Conservation (phyloP, 371 early-diverging fungal species). For the Lichtheimia hyalospora region DNA sequence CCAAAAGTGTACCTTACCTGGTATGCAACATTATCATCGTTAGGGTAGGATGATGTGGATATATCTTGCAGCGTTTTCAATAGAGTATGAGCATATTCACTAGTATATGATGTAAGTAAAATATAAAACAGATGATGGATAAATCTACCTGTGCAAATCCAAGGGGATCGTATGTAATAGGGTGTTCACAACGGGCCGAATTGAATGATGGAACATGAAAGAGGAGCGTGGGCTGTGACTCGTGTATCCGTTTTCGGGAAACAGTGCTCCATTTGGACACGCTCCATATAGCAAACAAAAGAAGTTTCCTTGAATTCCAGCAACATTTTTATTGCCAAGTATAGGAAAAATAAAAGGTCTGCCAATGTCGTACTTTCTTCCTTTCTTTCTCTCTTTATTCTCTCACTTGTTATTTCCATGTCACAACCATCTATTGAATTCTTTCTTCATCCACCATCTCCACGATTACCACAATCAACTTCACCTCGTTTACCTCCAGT, state of each 20-base stretch:
- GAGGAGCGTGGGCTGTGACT: constrained; percentile 9
- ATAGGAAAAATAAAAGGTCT: constrained; percentile 14
- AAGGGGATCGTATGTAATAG: too few relatives aligned
- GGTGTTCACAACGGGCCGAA: constrained; percentile 1
- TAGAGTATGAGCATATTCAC: too few relatives aligned
- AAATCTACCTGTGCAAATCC: too few relatives aligned
- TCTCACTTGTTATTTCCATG: constrained; percentile 5
- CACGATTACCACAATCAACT: constrained; percentile 11
- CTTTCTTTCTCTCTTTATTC: constrained; percentile 7
- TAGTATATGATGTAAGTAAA: too few relatives aligned
- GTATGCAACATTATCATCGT: too few relatives aligned
- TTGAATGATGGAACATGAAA: constrained; percentile 2
- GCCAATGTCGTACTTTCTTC: neutral
- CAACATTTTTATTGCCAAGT: constrained; percentile 15
- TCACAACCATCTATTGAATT: constrained; percentile 20
- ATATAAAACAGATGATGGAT: too few relatives aligned
- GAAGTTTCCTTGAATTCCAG: constrained; percentile 16
- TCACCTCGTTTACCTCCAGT: constrained; percentile 18
- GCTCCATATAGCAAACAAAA: constrained; percentile 5
- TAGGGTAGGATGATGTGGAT: too few relatives aligned
- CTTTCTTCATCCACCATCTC: constrained; percentile 28
- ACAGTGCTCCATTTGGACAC: too few relatives aligned
- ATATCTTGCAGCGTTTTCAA: too few relatives aligned
- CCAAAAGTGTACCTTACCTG: too few relatives aligned
- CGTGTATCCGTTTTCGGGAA: neutral